Percentiles rank a stretch among this genome's conserved stretches.
These are phyloP conservation scores for Achaetomiella virescens DNA, from an alignment of 495 filamentous ascomycete genomes.

Conservation along the genomic window DNA sequence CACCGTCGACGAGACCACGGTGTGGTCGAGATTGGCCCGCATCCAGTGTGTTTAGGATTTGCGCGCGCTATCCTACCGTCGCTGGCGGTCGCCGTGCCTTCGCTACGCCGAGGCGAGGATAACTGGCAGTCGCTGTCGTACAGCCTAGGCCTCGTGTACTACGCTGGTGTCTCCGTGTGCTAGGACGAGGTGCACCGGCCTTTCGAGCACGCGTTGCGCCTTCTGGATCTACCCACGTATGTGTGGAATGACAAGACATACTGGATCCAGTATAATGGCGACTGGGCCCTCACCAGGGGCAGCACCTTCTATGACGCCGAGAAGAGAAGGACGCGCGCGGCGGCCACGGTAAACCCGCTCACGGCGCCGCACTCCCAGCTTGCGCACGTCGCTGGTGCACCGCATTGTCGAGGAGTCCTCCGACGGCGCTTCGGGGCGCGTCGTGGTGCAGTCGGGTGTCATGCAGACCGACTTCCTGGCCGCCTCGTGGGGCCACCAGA, in stretches of 20 bases:
- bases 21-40: conserved; percentile 65
- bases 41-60: conserved; percentile 64
- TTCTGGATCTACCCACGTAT: conserved; percentile 69
- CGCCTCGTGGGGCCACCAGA: conserved; percentile 51
- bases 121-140: conserved; percentile 60
- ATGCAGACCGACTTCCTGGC: conserved; percentile 44
- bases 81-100: conserved; percentile 51
- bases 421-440: conserved; percentile 45
- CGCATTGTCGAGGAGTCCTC: conserved; percentile 51
- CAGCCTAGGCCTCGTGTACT: conserved; percentile 56
- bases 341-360: too few species aligned
- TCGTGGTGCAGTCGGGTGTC: conserved; percentile 64
- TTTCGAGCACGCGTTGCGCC: conserved; percentile 52
- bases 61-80: conserved; percentile 53
- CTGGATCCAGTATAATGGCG: conserved; percentile 73
- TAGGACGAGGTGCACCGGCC: conserved; percentile 78
- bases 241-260: conserved; percentile 76
- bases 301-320: conserved; percentile 56
- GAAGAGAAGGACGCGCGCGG: conserved; percentile 42
- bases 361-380: conserved; percentile 30
- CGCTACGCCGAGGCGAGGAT: conserved; percentile 45
- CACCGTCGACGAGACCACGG: conserved; percentile 48
- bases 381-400: conserved; percentile 44
- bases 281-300: conserved; percentile 58
- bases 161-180: conserved; percentile 59